Percentiles rank a stretch among this genome's conserved stretches.
Evolutionary conservation across 129 eudicot genomes (phyloP).

Genomic region (Lactuca sativa): DNA sequence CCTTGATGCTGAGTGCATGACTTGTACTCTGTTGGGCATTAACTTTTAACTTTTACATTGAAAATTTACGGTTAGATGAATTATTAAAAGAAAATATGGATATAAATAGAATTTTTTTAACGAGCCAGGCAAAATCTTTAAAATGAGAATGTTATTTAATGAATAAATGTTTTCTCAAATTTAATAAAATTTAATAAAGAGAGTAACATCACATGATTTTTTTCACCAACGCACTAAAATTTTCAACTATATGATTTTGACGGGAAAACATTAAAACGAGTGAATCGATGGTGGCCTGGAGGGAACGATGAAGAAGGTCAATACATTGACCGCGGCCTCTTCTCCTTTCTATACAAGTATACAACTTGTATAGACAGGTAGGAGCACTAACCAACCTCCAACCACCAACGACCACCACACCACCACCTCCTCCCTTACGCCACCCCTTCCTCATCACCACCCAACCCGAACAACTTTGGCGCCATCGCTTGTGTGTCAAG

Average conservation of each 20-base stretch:
- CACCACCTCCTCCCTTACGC: constrained; percentile 15
- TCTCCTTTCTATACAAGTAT: constrained; percentile 20
- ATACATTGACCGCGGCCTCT: constrained; percentile 29
- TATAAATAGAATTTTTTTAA: no score
- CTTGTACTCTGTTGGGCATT: no score
- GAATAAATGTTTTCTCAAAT: no score
- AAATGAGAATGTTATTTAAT: no score
- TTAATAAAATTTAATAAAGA: no score
- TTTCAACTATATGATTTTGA: not conserved
- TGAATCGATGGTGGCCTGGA: constrained; percentile 9
- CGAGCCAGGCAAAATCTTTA: no score
- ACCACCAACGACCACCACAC: constrained; percentile 32
- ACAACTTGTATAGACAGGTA: constrained; percentile 11
- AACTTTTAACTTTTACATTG: no score
- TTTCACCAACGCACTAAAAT: not conserved
- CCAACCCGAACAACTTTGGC: constrained; percentile 31
- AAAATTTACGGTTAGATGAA: no score
- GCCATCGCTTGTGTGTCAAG: constrained; percentile 11
- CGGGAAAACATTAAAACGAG: not conserved
- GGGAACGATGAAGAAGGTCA: constrained; percentile 15
- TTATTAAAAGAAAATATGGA: no score
- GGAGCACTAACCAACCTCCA: constrained; percentile 14
- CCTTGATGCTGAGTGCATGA: no score
- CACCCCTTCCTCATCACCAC: not conserved
- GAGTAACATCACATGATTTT: not conserved